Evolutionary conservation across 2,329 filamentous ascomycete genomes (phyloP).

Genomic region (Neopestalotiopsis sp.): DNA sequence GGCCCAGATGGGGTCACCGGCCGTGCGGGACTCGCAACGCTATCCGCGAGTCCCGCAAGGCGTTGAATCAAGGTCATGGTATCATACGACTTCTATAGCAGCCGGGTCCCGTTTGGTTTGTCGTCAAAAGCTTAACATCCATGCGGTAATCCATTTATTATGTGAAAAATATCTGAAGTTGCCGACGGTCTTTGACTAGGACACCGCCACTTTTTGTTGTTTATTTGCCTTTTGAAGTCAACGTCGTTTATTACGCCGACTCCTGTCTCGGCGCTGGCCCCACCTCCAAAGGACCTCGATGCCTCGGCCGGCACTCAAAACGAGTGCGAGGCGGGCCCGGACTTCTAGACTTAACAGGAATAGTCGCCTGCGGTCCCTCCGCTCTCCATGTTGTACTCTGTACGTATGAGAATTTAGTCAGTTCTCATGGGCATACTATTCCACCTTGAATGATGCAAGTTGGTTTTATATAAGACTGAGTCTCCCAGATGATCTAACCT

Average conservation of each 20-base stretch:
- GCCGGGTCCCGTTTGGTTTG: no score
- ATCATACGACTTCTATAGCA: constrained; percentile 1
- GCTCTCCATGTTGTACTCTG: not conserved
- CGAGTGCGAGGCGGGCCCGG: constrained; percentile 1
- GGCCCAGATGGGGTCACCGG: not conserved
- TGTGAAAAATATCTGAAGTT: not conserved
- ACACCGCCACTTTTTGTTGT: not conserved
- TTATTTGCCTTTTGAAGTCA: not conserved
- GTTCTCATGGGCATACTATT: not conserved
- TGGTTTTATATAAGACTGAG: not conserved
- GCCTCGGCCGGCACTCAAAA: constrained; percentile 4
- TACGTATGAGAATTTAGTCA: not conserved
- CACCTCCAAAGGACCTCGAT: not conserved
- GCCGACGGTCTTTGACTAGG: not conserved
- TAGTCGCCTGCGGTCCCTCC: constrained; percentile 2
- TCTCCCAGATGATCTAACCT: not conserved
- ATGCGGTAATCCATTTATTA: not conserved
- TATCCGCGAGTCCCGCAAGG: not conserved
- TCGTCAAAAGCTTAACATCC: not conserved
- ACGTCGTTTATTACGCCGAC: not conserved
- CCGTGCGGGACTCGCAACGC: not conserved
- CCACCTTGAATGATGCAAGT: not conserved
- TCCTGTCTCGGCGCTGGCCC: constrained; percentile 1
- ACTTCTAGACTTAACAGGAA: not conserved
- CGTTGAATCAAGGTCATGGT: not conserved